Evolutionary conservation across 2,329 filamentous ascomycete genomes (phyloP).

Genomic region (Fusarium lateritium): DNA sequence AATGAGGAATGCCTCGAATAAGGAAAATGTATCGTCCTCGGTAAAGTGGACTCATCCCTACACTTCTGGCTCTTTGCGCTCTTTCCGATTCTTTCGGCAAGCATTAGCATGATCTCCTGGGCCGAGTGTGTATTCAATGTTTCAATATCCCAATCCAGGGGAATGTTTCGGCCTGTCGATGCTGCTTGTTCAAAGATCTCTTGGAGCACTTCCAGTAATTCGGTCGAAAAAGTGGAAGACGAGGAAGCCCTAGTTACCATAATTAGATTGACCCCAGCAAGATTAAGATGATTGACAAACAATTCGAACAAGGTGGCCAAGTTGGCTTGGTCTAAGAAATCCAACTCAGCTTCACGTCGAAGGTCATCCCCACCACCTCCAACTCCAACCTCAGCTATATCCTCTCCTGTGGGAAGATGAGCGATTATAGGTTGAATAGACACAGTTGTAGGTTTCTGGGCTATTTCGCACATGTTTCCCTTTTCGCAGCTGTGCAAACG

Average conservation of each 20-base stretch:
- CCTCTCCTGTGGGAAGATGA: constrained; percentile 69
- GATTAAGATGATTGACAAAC: constrained; percentile 49
- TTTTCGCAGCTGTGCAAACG: constrained; percentile 90
- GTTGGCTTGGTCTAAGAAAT: constrained; percentile 67
- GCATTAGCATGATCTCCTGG: constrained; percentile 13
- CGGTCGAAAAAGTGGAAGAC: constrained; percentile 17
- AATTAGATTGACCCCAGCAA: background rate
- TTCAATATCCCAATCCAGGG: constrained; percentile 45
- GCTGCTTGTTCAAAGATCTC: constrained; percentile 32
- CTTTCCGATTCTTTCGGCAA: constrained; percentile 31
- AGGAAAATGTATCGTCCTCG: constrained; percentile 74
- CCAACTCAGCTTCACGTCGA: constrained; percentile 76
- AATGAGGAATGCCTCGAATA: constrained; percentile 94
- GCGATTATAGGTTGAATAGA: constrained; percentile 85
- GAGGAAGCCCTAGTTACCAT: constrained; percentile 35
- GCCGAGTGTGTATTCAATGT: constrained; percentile 36
- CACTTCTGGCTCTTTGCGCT: background rate
- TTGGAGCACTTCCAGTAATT: constrained; percentile 24
- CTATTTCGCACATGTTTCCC: constrained; percentile 71
- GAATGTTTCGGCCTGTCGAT: constrained; percentile 46
- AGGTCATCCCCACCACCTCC: constrained; percentile 86
- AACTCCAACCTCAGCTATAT: constrained; percentile 80
- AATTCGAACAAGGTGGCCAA: constrained; percentile 64
- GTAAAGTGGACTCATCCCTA: constrained; percentile 47
- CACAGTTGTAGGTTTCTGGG: constrained; percentile 69